Base-by-base conservation (phyloP, 1,139 yeast genomes). In the Blastobotrys proliferans region DNA sequence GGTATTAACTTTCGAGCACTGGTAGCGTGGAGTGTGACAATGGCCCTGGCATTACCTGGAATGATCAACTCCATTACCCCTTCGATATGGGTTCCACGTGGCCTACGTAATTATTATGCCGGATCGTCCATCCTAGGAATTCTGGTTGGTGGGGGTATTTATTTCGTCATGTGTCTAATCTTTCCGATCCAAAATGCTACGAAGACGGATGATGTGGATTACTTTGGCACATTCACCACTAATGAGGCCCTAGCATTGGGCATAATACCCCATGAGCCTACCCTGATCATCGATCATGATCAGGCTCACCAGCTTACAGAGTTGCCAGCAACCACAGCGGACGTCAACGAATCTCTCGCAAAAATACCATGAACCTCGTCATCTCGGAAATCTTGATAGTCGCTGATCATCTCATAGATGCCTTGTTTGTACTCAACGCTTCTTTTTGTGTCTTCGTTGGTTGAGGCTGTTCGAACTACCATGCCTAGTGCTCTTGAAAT, bases 1-100 rank as follows among this genome's bases (percentile, higher is more conserved):
- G 77, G 77, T 37, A 47, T 70, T 45, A 72, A 73, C 48, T 68
- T 68, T 64, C 63, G 73, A 46, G 74, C 74, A 3, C 51, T 64
- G 41, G 45, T 64, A 8, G 67, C 74, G 3, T 70, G 72, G 64
- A 53, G 64, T 3, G 52, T 60, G 17, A 73, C 71, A 21, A 61
- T 64, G 53, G 61, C 63, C 1, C 73, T 74, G 29, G 73, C 73
- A 36, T 51, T 72, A 29, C 76, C 76, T 4, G 74, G 76, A 25
- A 55, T 69, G 44, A 57, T 62, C 39, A 61, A 66, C 29, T 56
- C 52, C 19, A 67, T 63, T 16, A 62, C 60, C 29, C 60, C 66
- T 3, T 47, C 45, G 11, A 62, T 68, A 31, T 11, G 41, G 42
- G 44, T 58, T 22, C 49, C 57, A 11, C 27, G 33, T 1, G 77